These are phyloP conservation scores for Candida maesae DNA, from an alignment of 805 yeast species.

Conservation along the genomic window DNA sequence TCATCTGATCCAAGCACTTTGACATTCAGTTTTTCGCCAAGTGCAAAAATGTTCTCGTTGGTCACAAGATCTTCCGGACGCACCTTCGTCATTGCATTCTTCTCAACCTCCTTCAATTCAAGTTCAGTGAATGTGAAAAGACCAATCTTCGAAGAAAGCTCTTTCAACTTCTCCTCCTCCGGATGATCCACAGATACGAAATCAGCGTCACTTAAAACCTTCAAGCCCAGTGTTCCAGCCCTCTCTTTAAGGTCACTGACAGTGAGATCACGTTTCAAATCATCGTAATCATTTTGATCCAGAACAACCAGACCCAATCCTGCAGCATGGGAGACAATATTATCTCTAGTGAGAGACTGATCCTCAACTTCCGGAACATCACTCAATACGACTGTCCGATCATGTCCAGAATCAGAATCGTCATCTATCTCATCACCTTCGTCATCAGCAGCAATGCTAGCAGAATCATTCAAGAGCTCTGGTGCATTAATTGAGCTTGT, in stretches of 20 bases:
- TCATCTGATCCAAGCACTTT: constrained; percentile 24
- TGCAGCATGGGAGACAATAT: constrained; percentile 12
- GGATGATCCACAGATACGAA: constrained; percentile 11
- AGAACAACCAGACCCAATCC: constrained; percentile 27
- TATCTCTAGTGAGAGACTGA: constrained; percentile 5
- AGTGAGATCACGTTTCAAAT: constrained; percentile 4
- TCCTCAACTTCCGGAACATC: not conserved
- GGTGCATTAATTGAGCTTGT: not conserved
- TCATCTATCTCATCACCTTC: constrained; percentile 15
- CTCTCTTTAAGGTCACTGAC: constrained; percentile 2
- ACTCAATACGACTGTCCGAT: constrained; percentile 14
- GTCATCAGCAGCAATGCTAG: constrained; percentile 13
- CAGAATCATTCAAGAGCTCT: constrained; percentile 5
- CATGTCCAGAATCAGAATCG: constrained; percentile 12
- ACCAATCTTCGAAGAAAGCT: constrained; percentile 20
- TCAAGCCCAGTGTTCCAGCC: constrained; percentile 20
- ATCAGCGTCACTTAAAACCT: constrained; percentile 23
- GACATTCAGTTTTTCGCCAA: constrained; percentile 15
- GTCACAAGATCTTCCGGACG: constrained; percentile 10
- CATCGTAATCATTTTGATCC: constrained; percentile 22
- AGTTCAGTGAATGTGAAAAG: constrained; percentile 7
- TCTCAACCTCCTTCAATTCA: constrained; percentile 10
- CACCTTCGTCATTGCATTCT: constrained; percentile 5
- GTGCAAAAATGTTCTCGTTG: constrained; percentile 11
- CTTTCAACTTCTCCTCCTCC: constrained; percentile 16